These are phyloP conservation scores for Microascus cirrosus DNA, from an alignment of 2,329 filamentous ascomycete species.

Conservation along the genomic window DNA sequence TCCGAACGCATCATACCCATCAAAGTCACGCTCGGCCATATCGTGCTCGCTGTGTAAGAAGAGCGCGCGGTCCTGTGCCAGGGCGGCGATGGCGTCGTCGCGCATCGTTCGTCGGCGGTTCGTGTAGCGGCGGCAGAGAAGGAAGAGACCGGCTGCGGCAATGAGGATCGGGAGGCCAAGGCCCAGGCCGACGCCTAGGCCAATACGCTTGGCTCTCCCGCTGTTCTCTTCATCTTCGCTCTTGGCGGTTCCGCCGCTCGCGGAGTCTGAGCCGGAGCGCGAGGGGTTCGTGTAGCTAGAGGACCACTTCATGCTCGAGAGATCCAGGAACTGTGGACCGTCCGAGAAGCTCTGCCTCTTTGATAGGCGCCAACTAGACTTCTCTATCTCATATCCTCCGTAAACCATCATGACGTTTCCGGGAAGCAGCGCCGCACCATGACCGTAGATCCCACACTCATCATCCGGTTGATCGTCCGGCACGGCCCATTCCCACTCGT, in stretches of 20 bases:
- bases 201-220: conserved; percentile 23
- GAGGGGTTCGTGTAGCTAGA: conserved; percentile 26
- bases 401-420: conserved; percentile 60
- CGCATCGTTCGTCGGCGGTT: conserved; percentile 21
- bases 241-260: background rate
- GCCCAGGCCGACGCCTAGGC: conserved; percentile 54
- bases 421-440: conserved; percentile 51
- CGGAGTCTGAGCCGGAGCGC: background rate
- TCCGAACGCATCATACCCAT: conserved; percentile 17
- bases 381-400: conserved; percentile 45
- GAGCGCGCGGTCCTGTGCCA: conserved; percentile 36
- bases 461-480: conserved; percentile 36
- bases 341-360: conserved; percentile 21
- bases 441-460: conserved; percentile 44
- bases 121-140: conserved; percentile 37
- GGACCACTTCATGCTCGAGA: conserved; percentile 45
- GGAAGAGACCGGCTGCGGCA: conserved; percentile 30
- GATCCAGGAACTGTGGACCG: conserved; percentile 38
- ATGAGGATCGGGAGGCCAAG: conserved; percentile 46
- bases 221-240: conserved; percentile 10
- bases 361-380: conserved; percentile 13
- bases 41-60: conserved; percentile 31
- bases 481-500: conserved; percentile 61
- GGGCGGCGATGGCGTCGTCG: conserved; percentile 34
- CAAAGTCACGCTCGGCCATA: conserved; percentile 30